phyloP scores from a whole-genome alignment of 1,284 basidiomycete genomes.

The Puccinia polysora region DNA sequence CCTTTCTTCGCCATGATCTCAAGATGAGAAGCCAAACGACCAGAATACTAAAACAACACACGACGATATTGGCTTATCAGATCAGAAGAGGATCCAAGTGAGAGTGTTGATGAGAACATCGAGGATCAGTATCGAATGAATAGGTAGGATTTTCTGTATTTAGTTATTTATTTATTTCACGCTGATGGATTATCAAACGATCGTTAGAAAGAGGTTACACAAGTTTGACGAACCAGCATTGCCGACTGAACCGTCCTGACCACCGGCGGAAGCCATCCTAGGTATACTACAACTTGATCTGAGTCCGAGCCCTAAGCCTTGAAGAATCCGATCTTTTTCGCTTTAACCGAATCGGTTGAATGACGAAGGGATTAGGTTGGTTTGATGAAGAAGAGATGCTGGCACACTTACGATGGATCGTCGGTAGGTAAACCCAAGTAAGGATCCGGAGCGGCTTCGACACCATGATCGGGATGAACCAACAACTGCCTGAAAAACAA shows the following conservation, averaged over 20 bases:
- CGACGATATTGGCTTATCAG: conserved; percentile 68
- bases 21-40: conserved; percentile 58
- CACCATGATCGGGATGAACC: conserved; percentile 21
- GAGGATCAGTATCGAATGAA: no score
- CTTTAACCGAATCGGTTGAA: neutral
- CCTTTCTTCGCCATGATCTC: conserved; percentile 57
- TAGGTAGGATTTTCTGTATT: no score
- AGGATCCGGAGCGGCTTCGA: conserved; percentile 1
- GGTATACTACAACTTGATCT: conserved; percentile 15
- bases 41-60: conserved; percentile 62
- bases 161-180: no score
- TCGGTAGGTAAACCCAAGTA: neutral
- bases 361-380: neutral
- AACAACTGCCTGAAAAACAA: conserved; percentile 37
- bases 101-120: neutral
- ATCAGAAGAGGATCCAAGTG: conserved; percentile 43
- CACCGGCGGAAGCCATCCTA: conserved; percentile 19
- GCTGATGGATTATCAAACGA: neutral
- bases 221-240: conserved; percentile 24
- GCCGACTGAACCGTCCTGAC: neutral
- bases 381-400: neutral
- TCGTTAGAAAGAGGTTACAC: neutral
- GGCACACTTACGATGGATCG: conserved; percentile 15
- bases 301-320: conserved; percentile 7
- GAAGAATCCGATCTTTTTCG: neutral